Percentiles rank a stretch among this genome's conserved stretches.
Evolutionary conservation across 2,329 filamentous ascomycete genomes (phyloP).

Genomic region (Phyllosticta capitalensis): DNA sequence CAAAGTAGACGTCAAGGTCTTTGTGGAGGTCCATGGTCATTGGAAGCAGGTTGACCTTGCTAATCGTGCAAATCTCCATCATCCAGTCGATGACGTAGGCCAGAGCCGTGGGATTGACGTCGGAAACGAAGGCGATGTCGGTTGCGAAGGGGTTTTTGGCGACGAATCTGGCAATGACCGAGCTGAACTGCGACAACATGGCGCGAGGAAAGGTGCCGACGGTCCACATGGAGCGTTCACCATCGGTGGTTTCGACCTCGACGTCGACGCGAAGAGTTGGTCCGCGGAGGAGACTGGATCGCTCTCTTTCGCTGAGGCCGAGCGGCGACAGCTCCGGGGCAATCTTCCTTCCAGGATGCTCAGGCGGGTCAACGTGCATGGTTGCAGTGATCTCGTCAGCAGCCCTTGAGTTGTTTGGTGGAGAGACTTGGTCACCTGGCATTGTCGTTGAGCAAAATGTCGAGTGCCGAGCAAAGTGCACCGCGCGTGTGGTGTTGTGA

Average conservation of each 20-base stretch:
- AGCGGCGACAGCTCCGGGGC: neutral
- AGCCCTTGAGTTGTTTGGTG: neutral
- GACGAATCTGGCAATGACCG: neutral
- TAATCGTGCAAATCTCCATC: neutral
- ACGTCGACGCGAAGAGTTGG: neutral
- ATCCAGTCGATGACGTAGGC: neutral
- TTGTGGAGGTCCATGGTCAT: neutral
- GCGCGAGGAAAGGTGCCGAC: neutral
- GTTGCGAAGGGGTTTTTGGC: neutral
- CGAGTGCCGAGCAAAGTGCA: too few relatives aligned
- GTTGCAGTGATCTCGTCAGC: neutral
- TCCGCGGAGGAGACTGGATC: neutral
- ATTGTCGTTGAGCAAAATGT: too few relatives aligned
- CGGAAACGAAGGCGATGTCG: neutral
- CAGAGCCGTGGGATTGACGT: neutral
- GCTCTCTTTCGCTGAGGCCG: neutral
- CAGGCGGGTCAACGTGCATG: neutral
- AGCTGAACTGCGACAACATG: neutral
- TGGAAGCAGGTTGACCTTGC: neutral
- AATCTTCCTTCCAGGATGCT: neutral
- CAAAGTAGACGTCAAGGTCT: neutral
- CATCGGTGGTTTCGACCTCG: neutral
- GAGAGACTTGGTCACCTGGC: neutral
- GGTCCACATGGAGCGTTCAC: neutral
- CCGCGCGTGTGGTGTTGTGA: too few relatives aligned